Evolutionary conservation across 495 filamentous ascomycete genomes (phyloP).

Genomic region (Xylaria grammica): DNA sequence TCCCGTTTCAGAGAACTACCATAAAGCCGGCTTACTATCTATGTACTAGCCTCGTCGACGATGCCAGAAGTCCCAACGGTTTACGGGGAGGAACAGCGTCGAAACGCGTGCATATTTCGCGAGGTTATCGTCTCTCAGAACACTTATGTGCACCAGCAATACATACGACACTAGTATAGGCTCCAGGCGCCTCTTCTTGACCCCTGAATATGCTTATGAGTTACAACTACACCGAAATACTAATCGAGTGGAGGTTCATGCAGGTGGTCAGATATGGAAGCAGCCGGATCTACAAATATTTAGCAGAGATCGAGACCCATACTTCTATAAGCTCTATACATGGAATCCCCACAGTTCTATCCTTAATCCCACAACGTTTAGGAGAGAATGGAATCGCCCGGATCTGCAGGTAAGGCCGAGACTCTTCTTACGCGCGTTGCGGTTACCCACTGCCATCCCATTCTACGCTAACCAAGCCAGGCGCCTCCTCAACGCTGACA

Average conservation of each 20-base stretch:
- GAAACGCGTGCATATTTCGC: neutral
- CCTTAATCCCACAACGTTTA: neutral
- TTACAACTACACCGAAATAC: neutral
- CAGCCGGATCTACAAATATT: neutral
- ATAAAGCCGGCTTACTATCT: too few relatives aligned
- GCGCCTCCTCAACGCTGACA: neutral
- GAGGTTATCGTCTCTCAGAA: neutral
- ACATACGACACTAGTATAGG: neutral
- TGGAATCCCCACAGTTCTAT: neutral
- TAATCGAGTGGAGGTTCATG: neutral
- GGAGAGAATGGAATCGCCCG: neutral
- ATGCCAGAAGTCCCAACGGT: too few relatives aligned
- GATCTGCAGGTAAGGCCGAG: neutral
- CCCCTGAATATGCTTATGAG: neutral
- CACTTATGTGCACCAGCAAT: too few relatives aligned
- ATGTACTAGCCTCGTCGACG: too few relatives aligned
- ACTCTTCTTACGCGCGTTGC: neutral
- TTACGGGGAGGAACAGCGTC: neutral
- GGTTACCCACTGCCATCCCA: neutral
- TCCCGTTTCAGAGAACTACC: neutral
- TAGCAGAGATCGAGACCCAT: neutral
- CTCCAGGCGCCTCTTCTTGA: too few relatives aligned
- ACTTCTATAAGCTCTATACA: neutral
- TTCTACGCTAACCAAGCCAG: neutral
- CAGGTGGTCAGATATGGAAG: neutral